phyloP scores from a whole-genome alignment of 2,329 filamentous ascomycete species.

The Fusarium incarnatum region DNA sequence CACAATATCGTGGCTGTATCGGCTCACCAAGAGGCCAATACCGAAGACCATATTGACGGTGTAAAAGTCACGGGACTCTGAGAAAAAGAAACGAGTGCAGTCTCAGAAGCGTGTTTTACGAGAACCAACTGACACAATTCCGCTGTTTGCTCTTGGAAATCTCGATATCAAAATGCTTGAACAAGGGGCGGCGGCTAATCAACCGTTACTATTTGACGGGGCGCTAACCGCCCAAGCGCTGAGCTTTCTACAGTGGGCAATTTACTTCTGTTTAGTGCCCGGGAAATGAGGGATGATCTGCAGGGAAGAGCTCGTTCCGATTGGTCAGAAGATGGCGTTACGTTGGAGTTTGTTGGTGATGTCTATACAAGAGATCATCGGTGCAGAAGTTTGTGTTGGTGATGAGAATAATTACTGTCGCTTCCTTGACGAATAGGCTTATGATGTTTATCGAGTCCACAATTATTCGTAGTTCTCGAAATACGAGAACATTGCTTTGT shows the following conservation, averaged over 20 bases:
- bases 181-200: constrained; percentile 28
- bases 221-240: constrained; percentile 23
- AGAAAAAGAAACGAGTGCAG: background rate
- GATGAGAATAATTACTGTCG: background rate
- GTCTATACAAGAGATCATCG: background rate
- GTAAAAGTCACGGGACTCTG: background rate
- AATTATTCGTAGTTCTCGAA: background rate
- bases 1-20: constrained; percentile 1
- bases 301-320: constrained; percentile 19
- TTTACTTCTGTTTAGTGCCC: constrained; percentile 4
- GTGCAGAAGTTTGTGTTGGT: background rate
- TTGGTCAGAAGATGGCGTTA: constrained; percentile 9
- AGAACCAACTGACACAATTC: background rate
- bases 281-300: constrained; percentile 23
- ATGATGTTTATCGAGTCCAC: background rate
- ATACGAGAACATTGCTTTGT: background rate
- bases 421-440: background rate
- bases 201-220: constrained; percentile 15
- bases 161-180: background rate
- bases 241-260: background rate
- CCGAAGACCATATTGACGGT: background rate
- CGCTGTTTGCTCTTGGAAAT: background rate
- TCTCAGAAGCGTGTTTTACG: background rate
- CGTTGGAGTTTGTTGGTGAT: constrained; percentile 20
- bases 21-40: background rate